A percentile compares a stretch with the other conserved stretches of the same genome.
Conservation (phyloP, 1,139 yeast species). For the Pneumocystis jirovecii region DNA sequence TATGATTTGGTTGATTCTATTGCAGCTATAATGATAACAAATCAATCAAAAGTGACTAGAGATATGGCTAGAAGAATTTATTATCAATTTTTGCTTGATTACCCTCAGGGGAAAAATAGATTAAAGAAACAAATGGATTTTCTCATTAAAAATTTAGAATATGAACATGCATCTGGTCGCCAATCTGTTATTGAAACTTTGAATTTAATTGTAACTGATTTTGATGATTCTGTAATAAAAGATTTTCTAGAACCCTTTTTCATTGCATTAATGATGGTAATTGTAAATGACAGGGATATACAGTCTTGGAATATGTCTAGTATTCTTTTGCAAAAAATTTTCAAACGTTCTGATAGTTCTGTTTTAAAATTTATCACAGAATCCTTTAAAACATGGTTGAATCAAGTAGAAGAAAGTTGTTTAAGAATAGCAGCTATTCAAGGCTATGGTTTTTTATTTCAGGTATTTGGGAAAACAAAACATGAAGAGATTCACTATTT, state of each 20-base stretch:
- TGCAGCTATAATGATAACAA: slow-evolving; percentile 76
- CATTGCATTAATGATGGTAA: slow-evolving; percentile 61
- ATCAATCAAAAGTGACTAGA: slow-evolving; percentile 69
- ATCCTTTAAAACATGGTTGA: slow-evolving; percentile 55
- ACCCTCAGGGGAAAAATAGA: slow-evolving; percentile 82
- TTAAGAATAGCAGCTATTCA: slow-evolving; percentile 66
- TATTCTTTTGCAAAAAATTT: slow-evolving; percentile 41
- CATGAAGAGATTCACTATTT: not conserved
- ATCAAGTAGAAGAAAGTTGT: slow-evolving; percentile 36
- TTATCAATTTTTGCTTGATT: slow-evolving; percentile 79
- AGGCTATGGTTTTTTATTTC: slow-evolving; percentile 49
- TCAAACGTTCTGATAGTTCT: slow-evolving; percentile 36
- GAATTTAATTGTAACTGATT: slow-evolving; percentile 51
- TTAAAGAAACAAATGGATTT: slow-evolving; percentile 71
- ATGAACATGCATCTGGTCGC: slow-evolving; percentile 78
- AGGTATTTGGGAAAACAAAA: slow-evolving; percentile 16
- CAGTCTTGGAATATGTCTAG: slow-evolving; percentile 79
- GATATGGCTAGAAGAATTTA: slow-evolving; percentile 75
- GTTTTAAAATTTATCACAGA: slow-evolving; percentile 38
- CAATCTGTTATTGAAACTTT: slow-evolving; percentile 82
- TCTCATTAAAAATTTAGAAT: slow-evolving; percentile 67
- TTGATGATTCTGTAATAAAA: slow-evolving; percentile 46
- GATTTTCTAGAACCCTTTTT: slow-evolving; percentile 61
- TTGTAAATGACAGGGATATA: slow-evolving; percentile 65
- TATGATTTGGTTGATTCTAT: slow-evolving; percentile 79